Base-by-base conservation (phyloP, 192 early-diverging fungal genomes). In the Coemansia sp. region DNA sequence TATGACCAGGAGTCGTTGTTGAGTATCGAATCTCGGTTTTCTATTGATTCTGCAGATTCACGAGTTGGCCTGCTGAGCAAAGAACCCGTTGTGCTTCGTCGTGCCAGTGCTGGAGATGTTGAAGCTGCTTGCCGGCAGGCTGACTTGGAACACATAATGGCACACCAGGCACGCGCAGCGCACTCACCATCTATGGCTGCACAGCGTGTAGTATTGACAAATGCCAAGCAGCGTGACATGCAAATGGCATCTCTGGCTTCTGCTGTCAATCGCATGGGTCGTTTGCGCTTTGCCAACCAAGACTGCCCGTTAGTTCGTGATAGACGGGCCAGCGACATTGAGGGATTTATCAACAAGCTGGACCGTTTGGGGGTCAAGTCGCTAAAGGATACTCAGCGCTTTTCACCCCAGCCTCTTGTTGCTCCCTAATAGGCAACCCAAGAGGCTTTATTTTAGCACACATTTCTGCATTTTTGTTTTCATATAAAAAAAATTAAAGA, bases 201-300 rank as follows among this genome's bases (percentile, higher is more conserved):
- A 6, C 74, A 78, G 40, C 62, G 74, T 12, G 74, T 78, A 13
- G 62, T 66, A 16, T 40, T 78, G 55, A 43, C 74, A 0, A 35
- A 46, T 0, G 56, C 59, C 2, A 61, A 71, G 55, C 45, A 43
- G 23, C 67, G 65, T 38, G 47, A 55, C 30, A 78, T 78, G 68
- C 63, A 71, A 35, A 56, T 65, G 52, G 74, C 74, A 0, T 37
- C 62, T 45, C 49, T 78, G 39, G 59, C 59, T 0, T 61, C 74
- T 5, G 45, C 52, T 2, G 60, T 78, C 16, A 51, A 18, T n/a
- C 55, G 74, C n/a, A 71, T 78, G 74, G 55, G 68, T 2, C 51
- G 55, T 6, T 47, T 78, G 42, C 59, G 74, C 33, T 71, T 57
- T 30, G 5, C 55, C 6, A 63, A 78, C 68, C 74, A 78, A 55